Base-by-base conservation (phyloP, 768 basidiomycete genomes). In the Termitomyces heimii region DNA sequence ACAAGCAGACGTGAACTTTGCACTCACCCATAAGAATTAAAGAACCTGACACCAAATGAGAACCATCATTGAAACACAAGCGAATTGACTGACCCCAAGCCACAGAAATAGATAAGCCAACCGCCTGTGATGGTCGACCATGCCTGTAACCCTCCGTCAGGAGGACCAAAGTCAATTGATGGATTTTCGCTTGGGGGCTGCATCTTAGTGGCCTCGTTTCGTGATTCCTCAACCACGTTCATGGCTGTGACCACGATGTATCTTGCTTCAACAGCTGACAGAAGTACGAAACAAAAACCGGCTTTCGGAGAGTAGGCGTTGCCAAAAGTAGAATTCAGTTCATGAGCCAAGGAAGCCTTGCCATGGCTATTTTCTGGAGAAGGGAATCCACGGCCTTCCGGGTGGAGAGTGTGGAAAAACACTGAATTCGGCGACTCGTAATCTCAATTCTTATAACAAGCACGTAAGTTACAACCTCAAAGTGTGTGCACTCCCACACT, bases 81-180 rank as follows among this genome's bases (percentile, higher is more conserved):
- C 2, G 20, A 16, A n/a, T 18, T 42, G 13, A 44, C 53, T 20
- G 8, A 59, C 61, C 61, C 62, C 32, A 63, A 56, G 13, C 62
- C 62, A 26, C 62, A 60, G 45, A 63, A 58, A 54, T 58, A 63
- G 12, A 63, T 24, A 12, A 63, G 55, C 60, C 62, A 61, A 28
- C 62, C 59, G 16, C 62, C 62, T 16, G 31, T 20, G 2, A 63
- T 58, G 12, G 62, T 60, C 49, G 58, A 42, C 62, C 60, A 63
- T 10, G 59, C 62, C 13, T 56, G 52, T 5, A 58, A 10, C 20
- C 62, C 62, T 10, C 57, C 59, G 46, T 63, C 57, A 1, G 43
- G 57, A 5, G 54, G 56, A 9, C 35, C 52, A 31, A 20, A 34
- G 18, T 59, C 37, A 7, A 40, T 29, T 26, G 37, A 37, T 39